A percentile compares a stretch with the other conserved stretches of the same genome.
Evolutionary conservation across 306 rosid genomes (phyloP).

Genomic region (Rosa chinensis): DNA sequence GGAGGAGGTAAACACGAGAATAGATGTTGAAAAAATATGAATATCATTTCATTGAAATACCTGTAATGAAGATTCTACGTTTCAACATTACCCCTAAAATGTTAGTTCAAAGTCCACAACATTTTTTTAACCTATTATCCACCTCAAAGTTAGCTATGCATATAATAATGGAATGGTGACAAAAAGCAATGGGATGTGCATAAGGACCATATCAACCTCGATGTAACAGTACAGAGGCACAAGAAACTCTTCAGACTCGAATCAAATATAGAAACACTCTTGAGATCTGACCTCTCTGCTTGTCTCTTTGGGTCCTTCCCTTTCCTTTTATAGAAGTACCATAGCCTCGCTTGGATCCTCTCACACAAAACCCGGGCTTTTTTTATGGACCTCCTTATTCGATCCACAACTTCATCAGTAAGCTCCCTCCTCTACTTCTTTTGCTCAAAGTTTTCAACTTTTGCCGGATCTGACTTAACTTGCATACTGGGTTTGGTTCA

Average conservation of each 20-base stretch:
- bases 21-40: no score
- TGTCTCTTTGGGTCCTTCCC: neutral
- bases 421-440: conserved; percentile 15
- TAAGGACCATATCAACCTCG: neutral
- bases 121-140: neutral
- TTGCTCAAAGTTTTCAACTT: conserved; percentile 2
- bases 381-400: conserved; percentile 4
- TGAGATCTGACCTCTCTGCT: conserved; percentile 12
- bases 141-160: neutral
- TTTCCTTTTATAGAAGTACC: neutral
- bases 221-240: neutral
- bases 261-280: neutral
- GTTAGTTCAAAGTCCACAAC: neutral
- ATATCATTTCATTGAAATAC: no score
- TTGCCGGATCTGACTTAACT: conserved; percentile 34
- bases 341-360: conserved; percentile 3
- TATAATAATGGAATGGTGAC: neutral
- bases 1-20: no score
- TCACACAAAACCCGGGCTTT: neutral
- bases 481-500: conserved; percentile 14
- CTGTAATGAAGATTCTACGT: no score
- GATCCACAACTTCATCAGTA: conserved; percentile 21
- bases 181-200: neutral
- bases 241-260: neutral
- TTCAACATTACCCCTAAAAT: neutral